Base-by-base conservation (phyloP, 1,284 basidiomycete genomes). In the Ustilago esculenta region DNA sequence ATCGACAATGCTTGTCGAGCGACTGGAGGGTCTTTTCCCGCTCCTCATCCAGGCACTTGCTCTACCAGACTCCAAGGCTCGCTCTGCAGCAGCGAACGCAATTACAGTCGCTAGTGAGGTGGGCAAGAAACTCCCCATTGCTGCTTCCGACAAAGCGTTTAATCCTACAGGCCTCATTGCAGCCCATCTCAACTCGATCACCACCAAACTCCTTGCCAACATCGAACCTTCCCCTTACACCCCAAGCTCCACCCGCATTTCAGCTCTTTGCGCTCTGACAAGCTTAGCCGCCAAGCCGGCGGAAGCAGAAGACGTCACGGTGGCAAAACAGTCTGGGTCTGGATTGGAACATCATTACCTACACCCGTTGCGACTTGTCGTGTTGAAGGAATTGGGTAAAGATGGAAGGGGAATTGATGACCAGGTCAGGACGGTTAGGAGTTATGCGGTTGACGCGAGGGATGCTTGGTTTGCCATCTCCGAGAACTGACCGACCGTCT, bases 41-140 rank as follows among this genome's bases (percentile, higher is more conserved):
- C 85, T 98, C 15, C 86, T 99, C 1, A 85, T 98, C 41, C 91
- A 91, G 18, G 90, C 92, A 2, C 86, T 98, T 7, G 87, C 90
- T 33, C 84, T 96, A 1, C 87, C 88, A 1, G 90, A 93, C 79
- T 82, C 87, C 5, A 85, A 87, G 20, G 88, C 94, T 55, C 87
- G 92, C 17, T 85, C 86, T 2, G 89, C 90, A 81, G 90, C 94
- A 30, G 90, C 97, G 44, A 87, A 90, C 49, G 90, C 90, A 1
- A 85, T 98, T 27, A 86, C 88, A 3, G 86, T 88, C 1, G 88
- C 92, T 17, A 87, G 91, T 4, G 86, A 57, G 17, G 56, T 71
- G 0, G 71, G 65, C 21, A 69, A 72, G 41, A 87, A 67, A 86
- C 35, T 58, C 21, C 40, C 35, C 30, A 14, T 37, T 27, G 7